Percentiles rank a stretch among this genome's conserved stretches.
Conservation (phyloP, 1,284 basidiomycete species). For the Apiotrichum gracile region DNA sequence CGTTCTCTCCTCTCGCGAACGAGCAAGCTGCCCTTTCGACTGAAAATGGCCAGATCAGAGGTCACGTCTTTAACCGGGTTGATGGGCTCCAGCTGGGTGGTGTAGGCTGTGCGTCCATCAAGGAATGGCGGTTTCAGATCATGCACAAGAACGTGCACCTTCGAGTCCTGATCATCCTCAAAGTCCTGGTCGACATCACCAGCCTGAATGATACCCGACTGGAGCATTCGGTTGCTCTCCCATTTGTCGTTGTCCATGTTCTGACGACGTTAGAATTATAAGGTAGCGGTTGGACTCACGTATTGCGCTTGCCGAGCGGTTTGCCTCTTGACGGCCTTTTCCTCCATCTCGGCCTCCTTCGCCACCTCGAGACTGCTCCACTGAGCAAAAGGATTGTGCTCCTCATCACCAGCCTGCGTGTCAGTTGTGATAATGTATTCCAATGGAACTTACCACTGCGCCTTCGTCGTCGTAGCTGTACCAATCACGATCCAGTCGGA, state of each 20-base stretch:
- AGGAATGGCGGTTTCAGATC: slow-evolving; percentile 97
- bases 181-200: slow-evolving; percentile 76
- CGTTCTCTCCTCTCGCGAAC: slow-evolving; percentile 94
- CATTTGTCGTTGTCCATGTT: slow-evolving; percentile 97
- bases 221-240: slow-evolving; percentile 96
- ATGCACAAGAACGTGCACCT: slow-evolving; percentile 95
- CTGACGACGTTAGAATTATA: slow-evolving; percentile 46
- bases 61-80: slow-evolving; percentile 92
- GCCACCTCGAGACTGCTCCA: slow-evolving; percentile 72
- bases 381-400: slow-evolving; percentile 85
- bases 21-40: slow-evolving; percentile 87
- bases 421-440: neutral
- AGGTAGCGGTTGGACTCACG: slow-evolving; percentile 51
- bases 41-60: slow-evolving; percentile 91
- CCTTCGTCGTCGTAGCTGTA: slow-evolving; percentile 85
- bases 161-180: slow-evolving; percentile 90
- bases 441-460: slow-evolving; percentile 54
- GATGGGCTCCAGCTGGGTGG: slow-evolving; percentile 93
- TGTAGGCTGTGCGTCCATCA: slow-evolving; percentile 92
- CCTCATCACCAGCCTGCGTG: slow-evolving; percentile 66
- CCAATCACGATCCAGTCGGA: slow-evolving; percentile 85
- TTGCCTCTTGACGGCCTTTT: slow-evolving; percentile 75
- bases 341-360: slow-evolving; percentile 72
- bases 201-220: slow-evolving; percentile 85
- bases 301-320: slow-evolving; percentile 92